phyloP scores from a whole-genome alignment of 805 yeast species.

The Blastobotrys robertii region DNA sequence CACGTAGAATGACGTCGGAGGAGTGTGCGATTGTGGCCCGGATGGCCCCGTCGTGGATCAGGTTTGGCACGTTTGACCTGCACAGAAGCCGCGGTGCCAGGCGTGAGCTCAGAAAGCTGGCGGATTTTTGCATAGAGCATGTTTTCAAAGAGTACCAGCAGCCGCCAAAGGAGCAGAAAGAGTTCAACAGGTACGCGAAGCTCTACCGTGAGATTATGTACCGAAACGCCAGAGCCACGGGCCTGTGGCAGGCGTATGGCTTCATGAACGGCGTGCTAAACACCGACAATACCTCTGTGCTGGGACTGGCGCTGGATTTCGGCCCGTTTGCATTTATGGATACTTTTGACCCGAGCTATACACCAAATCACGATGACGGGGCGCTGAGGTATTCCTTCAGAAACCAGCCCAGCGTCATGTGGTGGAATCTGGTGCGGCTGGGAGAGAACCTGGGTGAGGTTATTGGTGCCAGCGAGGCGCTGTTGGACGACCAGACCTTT shows the following conservation, averaged over 20 bases:
- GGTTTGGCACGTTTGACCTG: constrained; percentile 83
- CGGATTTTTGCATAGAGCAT: constrained; percentile 64
- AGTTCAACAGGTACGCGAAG: constrained; percentile 51
- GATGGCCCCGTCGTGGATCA: constrained; percentile 76
- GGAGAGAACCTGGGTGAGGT: constrained; percentile 80
- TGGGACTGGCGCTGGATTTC: constrained; percentile 82
- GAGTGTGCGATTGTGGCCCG: constrained; percentile 79
- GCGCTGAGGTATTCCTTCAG: constrained; percentile 61
- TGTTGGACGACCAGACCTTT: constrained; percentile 35
- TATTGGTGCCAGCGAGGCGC: constrained; percentile 57
- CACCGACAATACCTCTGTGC: constrained; percentile 86
- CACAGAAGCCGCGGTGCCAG: constrained; percentile 67
- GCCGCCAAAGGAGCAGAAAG: constrained; percentile 17
- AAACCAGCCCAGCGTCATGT: constrained; percentile 77
- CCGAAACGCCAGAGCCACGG: constrained; percentile 70
- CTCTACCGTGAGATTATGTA: constrained; percentile 61
- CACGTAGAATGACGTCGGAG: constrained; percentile 57
- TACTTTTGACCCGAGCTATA: constrained; percentile 65
- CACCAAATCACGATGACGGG: constrained; percentile 86
- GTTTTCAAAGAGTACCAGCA: constrained; percentile 32
- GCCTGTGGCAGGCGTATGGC: constrained; percentile 85
- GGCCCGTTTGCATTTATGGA: constrained; percentile 95
- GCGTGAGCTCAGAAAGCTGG: constrained; percentile 46
- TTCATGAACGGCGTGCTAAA: constrained; percentile 89
- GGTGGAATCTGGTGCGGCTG: constrained; percentile 85